Conservation (phyloP, 345 rosid species). For the Populus pruinosa region DNA sequence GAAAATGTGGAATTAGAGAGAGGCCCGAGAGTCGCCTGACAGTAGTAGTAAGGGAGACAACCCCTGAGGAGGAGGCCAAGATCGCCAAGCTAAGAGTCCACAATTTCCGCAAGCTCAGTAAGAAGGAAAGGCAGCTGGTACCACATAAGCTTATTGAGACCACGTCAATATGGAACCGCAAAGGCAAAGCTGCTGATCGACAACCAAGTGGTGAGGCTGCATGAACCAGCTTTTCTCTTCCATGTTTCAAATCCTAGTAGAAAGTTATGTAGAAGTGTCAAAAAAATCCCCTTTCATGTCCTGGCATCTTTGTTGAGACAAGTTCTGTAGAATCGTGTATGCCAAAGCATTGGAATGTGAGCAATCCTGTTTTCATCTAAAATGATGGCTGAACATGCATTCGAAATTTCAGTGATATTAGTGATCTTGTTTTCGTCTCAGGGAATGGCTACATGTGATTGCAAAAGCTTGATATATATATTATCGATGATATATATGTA, state of each 20-base stretch:
- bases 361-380: not conserved
- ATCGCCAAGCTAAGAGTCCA: conserved; percentile 73
- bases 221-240: not conserved
- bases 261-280: not conserved
- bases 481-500: not conserved
- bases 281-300: not conserved
- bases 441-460: not conserved
- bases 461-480: not conserved
- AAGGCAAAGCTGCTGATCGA: conserved; percentile 29
- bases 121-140: conserved; percentile 62
- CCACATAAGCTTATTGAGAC: conserved; percentile 83
- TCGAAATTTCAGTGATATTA: too few relatives aligned
- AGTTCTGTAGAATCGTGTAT: not conserved
- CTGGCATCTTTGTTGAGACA: not conserved
- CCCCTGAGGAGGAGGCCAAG: conserved; percentile 81
- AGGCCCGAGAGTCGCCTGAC: conserved; percentile 77
- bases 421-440: too few relatives aligned
- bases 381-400: too few relatives aligned
- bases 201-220: not conserved
- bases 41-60: conserved; percentile 75
- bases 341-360: not conserved
- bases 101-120: conserved; percentile 71
- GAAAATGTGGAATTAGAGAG: conserved; percentile 51
- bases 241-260: not conserved
- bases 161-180: conserved; percentile 80